Evolutionary conservation across 225 moss, liverwort and hornwort species (phyloP).

Genomic region (Climacium dendroides): DNA sequence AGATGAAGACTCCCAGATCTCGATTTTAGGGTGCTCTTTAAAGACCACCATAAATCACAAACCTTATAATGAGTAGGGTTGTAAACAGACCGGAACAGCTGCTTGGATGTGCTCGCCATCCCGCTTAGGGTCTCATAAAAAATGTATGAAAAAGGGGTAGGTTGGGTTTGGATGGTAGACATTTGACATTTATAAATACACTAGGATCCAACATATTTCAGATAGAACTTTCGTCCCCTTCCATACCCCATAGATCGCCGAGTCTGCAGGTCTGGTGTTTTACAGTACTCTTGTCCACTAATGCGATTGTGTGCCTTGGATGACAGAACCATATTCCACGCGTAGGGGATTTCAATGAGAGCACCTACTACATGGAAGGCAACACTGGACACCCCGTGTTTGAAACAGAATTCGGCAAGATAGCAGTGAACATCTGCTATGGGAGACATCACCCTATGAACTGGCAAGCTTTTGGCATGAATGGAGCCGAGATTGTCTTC

Average conservation of each 20-base stretch:
- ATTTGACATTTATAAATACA: not conserved
- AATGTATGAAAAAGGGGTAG: not conserved
- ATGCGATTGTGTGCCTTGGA: not conserved
- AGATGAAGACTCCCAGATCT: not conserved
- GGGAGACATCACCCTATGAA: constrained; percentile 91
- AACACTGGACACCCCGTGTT: constrained; percentile 96
- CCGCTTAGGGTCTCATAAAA: not conserved
- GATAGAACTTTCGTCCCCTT: not conserved
- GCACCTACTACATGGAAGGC: constrained; percentile 96
- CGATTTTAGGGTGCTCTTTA: not conserved
- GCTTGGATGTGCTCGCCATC: not conserved
- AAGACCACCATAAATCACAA: not conserved
- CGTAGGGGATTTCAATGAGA: constrained; percentile 96
- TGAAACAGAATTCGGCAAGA: constrained; percentile 87
- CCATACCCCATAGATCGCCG: not conserved
- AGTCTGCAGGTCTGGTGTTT: not conserved
- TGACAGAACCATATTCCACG: constrained; percentile 94
- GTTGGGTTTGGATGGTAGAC: not conserved
- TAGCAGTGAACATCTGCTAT: constrained; percentile 87
- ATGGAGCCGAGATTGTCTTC: constrained; percentile 90
- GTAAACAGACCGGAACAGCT: not conserved
- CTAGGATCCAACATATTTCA: not conserved
- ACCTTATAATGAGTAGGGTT: not conserved
- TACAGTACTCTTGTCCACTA: not conserved
- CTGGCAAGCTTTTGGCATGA: constrained; percentile 94